Conservation (phyloP, 2,329 filamentous ascomycete species). For the Apiospora arundinis region DNA sequence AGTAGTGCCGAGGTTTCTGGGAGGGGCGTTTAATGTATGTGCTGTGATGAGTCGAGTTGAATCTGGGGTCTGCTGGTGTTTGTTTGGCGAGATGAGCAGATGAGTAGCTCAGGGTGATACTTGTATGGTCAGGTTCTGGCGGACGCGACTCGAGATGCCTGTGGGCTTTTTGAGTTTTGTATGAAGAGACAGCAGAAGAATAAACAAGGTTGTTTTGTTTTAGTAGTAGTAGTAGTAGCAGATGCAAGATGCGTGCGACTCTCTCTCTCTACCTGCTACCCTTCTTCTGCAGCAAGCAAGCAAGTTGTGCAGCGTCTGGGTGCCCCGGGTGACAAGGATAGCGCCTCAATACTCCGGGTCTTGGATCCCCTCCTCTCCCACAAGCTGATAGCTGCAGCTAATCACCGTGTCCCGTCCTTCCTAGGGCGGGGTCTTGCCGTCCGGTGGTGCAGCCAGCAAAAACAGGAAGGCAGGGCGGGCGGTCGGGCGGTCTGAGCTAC, state of each 20-base stretch:
- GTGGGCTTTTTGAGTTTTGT: constrained; percentile 7
- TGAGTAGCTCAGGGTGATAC: not conserved
- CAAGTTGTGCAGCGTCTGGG: constrained; percentile 4
- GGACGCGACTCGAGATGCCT: not conserved
- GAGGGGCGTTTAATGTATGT: not conserved
- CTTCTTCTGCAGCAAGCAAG: not conserved
- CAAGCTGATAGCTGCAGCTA: constrained; percentile 15
- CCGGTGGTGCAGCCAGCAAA: not conserved
- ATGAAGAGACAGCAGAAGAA: not conserved
- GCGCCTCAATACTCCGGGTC: not conserved
- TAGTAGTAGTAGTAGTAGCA: not conserved
- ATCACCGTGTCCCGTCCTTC: constrained; percentile 7
- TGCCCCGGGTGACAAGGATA: constrained; percentile 14
- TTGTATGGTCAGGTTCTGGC: not conserved
- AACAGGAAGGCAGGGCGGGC: constrained; percentile 10
- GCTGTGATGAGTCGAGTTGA: not conserved
- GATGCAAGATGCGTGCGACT: not conserved
- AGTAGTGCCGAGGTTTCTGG: constrained; percentile 6
- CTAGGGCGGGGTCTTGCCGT: constrained; percentile 3
- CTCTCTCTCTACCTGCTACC: not conserved
- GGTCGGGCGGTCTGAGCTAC: not conserved
- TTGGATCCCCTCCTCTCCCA: not conserved
- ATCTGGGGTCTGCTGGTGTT: not conserved
- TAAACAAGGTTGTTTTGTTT: constrained; percentile 17
- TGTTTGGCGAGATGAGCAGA: not conserved